Evolutionary conservation across 306 rosid genomes (phyloP).

Genomic region (Lupinus albus): DNA sequence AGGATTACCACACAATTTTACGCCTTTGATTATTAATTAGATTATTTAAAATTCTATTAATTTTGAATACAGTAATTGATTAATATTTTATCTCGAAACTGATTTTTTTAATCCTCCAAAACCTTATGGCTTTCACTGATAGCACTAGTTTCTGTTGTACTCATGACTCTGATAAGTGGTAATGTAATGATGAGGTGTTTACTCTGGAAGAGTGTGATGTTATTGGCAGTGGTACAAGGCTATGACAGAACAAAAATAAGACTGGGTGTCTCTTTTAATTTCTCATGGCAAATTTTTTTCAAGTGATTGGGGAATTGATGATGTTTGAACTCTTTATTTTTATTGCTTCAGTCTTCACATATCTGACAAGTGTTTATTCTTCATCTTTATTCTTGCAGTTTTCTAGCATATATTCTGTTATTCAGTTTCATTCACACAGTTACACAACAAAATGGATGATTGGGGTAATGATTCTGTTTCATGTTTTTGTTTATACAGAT

Average conservation of each 20-base stretch:
- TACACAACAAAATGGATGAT: constrained; percentile 58
- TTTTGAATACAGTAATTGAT: not conserved
- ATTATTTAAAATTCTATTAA: not conserved
- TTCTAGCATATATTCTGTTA: constrained; percentile 7
- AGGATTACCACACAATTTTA: too few species aligned
- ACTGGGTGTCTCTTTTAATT: not conserved
- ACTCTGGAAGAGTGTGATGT: not conserved
- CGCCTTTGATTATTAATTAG: too few species aligned
- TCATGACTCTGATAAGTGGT: not conserved
- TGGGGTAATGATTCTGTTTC: constrained; percentile 60
- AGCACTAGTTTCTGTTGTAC: not conserved
- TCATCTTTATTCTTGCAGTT: constrained; percentile 22
- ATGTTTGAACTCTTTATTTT: not conserved
- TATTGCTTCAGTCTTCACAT: not conserved
- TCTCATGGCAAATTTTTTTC: not conserved
- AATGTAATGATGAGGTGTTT: not conserved
- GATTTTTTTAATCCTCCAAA: constrained; percentile 1
- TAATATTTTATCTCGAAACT: not conserved
- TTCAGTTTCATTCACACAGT: constrained; percentile 26
- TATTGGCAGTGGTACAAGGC: not conserved
- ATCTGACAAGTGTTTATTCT: constrained; percentile 4
- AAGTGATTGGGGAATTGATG: not conserved
- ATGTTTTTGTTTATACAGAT: not conserved
- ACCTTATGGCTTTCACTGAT: not conserved
- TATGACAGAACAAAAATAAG: not conserved